phyloP scores from a whole-genome alignment of 2,329 filamentous ascomycete genomes.

The Elsinoe australis region DNA sequence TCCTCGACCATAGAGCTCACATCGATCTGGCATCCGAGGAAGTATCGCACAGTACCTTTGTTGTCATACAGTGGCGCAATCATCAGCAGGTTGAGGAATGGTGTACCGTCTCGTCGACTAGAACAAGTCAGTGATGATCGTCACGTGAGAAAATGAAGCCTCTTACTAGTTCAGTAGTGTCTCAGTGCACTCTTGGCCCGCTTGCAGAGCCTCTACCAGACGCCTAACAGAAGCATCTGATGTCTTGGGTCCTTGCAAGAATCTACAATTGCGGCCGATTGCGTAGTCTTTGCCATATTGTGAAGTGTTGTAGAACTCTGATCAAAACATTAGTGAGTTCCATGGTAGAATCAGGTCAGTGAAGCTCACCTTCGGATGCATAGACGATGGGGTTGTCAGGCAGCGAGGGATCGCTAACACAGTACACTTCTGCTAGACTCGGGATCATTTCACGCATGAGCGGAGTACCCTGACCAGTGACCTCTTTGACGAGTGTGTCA shows the following conservation, averaged over 20 bases:
- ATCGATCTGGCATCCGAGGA: slow-evolving; percentile 35
- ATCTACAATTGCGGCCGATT: slow-evolving; percentile 34
- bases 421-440: slow-evolving; percentile 40
- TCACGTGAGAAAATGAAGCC: neutral
- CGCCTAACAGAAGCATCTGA: slow-evolving; percentile 28
- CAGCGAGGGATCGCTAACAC: slow-evolving; percentile 37
- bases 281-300: slow-evolving; percentile 38
- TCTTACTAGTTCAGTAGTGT: slow-evolving; percentile 37
- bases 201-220: slow-evolving; percentile 31
- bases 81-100: slow-evolving; percentile 37
- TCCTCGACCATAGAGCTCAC: slow-evolving; percentile 32
- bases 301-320: slow-evolving; percentile 39
- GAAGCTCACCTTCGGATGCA: slow-evolving; percentile 34
- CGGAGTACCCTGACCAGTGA: slow-evolving; percentile 35
- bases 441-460: slow-evolving; percentile 36
- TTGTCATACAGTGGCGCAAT: slow-evolving; percentile 37
- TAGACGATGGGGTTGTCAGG: slow-evolving; percentile 41
- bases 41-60: slow-evolving; percentile 35
- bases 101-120: slow-evolving; percentile 32
- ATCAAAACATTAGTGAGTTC: slow-evolving; percentile 3
- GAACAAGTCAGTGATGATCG: neutral
- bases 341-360: neutral
- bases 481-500: slow-evolving; percentile 38
- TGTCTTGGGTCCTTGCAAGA: slow-evolving; percentile 18
- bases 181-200: slow-evolving; percentile 38